Base-by-base conservation (phyloP, 768 basidiomycete species). In the Termitomyces sp. region DNA sequence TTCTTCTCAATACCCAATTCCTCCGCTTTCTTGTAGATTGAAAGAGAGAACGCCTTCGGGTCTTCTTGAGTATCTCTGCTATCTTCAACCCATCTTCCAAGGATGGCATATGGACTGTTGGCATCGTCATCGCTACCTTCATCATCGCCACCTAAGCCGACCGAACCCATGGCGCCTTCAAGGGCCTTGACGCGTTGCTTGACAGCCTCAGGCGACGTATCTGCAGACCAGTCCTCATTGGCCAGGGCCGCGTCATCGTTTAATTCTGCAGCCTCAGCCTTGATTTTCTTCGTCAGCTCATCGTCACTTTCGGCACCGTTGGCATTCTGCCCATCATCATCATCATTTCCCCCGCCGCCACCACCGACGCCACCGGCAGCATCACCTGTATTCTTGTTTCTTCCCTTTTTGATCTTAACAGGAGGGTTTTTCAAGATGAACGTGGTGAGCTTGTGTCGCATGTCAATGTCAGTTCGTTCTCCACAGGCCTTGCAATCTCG, bases 401-500 rank as follows among this genome's bases (percentile, higher is more conserved):
- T 84, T 46, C 77, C 78, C 75, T 89, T 94, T 78, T 86, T 89
- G 53, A 83, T 78, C 65, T 87, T 91, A 76, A 90, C 88, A 52
- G 95, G 96, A 43, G 97, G 97, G 71, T 99, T 99, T 78, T 95
- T 97, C 66, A 98, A 67, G 69, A 99, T 97, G 78, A 92, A 99
- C 1, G 95, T 94, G 43, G 87, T 89, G 58, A 99, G 82, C 73
- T 95, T 97, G 78, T 98, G 96, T 37, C 94, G 81, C 93, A 97
- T 97, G 71, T 98, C 94, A 62, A 98, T 81, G 42, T 78, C 85
- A 48, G 90, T 94, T 63, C 91, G 85, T 67, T 94, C 87, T 53
- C 97, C 97, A 65, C 97, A 99, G 28, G 97, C 97, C 74, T 98
- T 98, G 82, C 97, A 99, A 72, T 99, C 95, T 59, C 95, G 85